These are phyloP conservation scores for Nicotiana knightiana DNA, from an alignment of 257 asterid genomes.

Conservation along the genomic window DNA sequence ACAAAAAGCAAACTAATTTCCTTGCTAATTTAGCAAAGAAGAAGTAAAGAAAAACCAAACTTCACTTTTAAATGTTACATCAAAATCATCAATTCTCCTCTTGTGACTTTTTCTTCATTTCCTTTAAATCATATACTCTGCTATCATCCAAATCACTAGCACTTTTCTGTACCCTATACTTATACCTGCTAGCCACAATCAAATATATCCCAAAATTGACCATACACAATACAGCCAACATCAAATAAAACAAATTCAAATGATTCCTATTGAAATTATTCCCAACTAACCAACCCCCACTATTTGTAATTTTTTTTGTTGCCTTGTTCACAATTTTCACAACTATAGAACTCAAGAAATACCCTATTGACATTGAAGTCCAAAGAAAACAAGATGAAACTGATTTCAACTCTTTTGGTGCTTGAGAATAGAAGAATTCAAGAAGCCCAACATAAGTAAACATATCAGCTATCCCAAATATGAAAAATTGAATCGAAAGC, in stretches of 20 bases:
- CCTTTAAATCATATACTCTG: conserved; percentile 12
- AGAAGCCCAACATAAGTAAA: conserved; percentile 71
- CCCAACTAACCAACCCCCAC: conserved; percentile 69
- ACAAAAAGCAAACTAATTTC: too few relatives aligned
- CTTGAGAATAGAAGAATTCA: conserved; percentile 71
- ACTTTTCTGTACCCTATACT: conserved; percentile 39
- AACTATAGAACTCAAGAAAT: conserved; percentile 52
- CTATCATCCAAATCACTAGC: neutral
- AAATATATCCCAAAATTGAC: conserved; percentile 50
- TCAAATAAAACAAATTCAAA: conserved; percentile 57
- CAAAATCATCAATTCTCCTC: too few relatives aligned
- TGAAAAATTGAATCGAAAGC: conserved; percentile 70
- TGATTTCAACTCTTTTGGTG: conserved; percentile 52
- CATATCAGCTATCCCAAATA: conserved; percentile 80
- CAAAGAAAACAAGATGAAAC: conserved; percentile 68
- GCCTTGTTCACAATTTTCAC: conserved; percentile 60
- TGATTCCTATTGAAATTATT: conserved; percentile 61
- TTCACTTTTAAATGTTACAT: too few relatives aligned
- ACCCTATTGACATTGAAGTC: conserved; percentile 73
- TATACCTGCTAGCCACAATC: conserved; percentile 52
- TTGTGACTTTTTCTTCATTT: too few relatives aligned
- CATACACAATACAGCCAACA: conserved; percentile 42
- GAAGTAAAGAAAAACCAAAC: too few relatives aligned
- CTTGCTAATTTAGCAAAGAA: too few relatives aligned
- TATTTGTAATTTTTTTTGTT: conserved; percentile 37